These are phyloP conservation scores for Tricholoma bakamatsutake DNA, from an alignment of 768 basidiomycete genomes.

Conservation along the genomic window DNA sequence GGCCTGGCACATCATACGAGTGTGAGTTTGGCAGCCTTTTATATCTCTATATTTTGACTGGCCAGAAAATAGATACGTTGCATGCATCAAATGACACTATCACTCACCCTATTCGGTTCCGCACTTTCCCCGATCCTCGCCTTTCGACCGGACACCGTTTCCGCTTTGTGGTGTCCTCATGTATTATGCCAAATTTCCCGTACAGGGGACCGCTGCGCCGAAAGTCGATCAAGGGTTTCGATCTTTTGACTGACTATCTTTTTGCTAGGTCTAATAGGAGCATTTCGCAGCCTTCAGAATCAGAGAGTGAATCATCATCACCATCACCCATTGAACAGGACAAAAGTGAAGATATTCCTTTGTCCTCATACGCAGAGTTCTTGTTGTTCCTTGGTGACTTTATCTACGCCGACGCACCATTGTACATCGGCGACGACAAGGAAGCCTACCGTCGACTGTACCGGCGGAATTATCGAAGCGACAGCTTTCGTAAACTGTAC, in stretches of 20 bases:
- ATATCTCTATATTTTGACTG: not conserved
- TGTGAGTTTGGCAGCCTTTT: constrained; percentile 34
- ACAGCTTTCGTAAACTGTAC: constrained; percentile 61
- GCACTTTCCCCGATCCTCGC: constrained; percentile 69
- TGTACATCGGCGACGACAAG: constrained; percentile 50
- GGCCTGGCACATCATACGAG: constrained; percentile 66
- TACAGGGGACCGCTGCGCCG: constrained; percentile 50
- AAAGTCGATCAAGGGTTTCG: constrained; percentile 55
- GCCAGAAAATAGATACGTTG: not conserved
- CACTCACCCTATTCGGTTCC: constrained; percentile 49
- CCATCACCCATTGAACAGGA: not conserved
- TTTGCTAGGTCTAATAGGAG: constrained; percentile 18
- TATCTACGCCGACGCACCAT: constrained; percentile 70
- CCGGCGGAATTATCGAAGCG: constrained; percentile 58
- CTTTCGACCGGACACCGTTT: constrained; percentile 49
- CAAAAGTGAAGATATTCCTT: not conserved
- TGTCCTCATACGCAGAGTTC: constrained; percentile 41
- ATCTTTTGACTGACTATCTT: constrained; percentile 54
- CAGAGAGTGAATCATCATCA: not conserved
- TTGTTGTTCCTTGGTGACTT: constrained; percentile 70
- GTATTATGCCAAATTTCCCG: constrained; percentile 68
- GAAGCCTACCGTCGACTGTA: constrained; percentile 63
- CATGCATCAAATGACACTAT: not conserved
- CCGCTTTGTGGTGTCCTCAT: constrained; percentile 65
- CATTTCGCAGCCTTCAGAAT: constrained; percentile 3